Conservation (phyloP, 306 rosid species). For the Sesbania bispinosa region DNA sequence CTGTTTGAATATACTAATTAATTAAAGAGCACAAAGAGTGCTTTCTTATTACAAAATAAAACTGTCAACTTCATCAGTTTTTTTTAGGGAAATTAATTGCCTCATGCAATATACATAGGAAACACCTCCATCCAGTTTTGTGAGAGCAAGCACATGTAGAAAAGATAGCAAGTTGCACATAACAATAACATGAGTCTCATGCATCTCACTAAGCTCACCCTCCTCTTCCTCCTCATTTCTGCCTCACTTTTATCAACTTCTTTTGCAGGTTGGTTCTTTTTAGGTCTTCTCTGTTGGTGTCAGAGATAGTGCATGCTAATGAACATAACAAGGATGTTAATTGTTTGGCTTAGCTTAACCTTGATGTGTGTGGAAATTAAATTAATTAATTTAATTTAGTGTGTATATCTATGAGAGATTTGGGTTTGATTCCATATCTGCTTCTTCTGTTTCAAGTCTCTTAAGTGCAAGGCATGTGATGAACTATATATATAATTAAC, state of each 20-base stretch:
- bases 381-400: conserved; percentile 23
- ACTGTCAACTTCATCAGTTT: conserved; percentile 38
- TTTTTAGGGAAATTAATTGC: conserved; percentile 20
- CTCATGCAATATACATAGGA: conserved; percentile 34
- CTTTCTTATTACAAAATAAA: conserved; percentile 14
- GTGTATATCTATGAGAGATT: not conserved
- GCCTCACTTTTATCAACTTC: conserved; percentile 57
- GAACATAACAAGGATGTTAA: not conserved
- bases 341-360: conserved; percentile 3
- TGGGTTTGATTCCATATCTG: conserved; percentile 18
- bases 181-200: conserved; percentile 40
- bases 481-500: conserved; percentile 4
- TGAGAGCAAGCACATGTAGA: conserved; percentile 25
- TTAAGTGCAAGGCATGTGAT: conserved; percentile 38
- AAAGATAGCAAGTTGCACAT: conserved; percentile 11
- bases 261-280: conserved; percentile 54
- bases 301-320: conserved; percentile 23
- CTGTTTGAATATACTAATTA: conserved; percentile 38
- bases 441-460: conserved; percentile 2
- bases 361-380: not conserved
- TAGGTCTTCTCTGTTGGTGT: conserved; percentile 37
- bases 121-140: conserved; percentile 25
- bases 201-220: conserved; percentile 46
- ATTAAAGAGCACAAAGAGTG: conserved; percentile 8
- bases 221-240: conserved; percentile 54